phyloP scores from a whole-genome alignment of 169 alveolate genomes.

The Fabrea salina region DNA sequence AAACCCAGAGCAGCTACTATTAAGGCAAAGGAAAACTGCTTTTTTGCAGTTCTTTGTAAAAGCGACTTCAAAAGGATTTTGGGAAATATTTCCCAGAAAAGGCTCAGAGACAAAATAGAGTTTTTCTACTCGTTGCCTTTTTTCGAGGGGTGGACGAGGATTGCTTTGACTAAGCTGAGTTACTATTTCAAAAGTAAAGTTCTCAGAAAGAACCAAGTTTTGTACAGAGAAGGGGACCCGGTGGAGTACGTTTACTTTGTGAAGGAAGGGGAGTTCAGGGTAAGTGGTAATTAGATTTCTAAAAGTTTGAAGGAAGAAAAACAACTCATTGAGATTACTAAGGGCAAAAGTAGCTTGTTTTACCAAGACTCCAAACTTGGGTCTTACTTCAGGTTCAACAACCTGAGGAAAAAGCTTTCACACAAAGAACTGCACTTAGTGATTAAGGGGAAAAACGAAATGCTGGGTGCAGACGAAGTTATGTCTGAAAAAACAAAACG shows the following conservation, averaged over 20 bases:
- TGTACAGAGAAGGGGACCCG: constrained; percentile 43
- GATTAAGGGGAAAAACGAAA: not conserved
- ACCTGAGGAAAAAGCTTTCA: not conserved
- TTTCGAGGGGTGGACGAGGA: constrained; percentile 46
- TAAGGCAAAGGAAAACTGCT: not conserved
- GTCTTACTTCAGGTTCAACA: not conserved
- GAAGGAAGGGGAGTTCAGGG: constrained; percentile 1
- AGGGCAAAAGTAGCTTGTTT: not conserved
- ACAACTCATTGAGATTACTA: not conserved
- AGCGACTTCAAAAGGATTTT: constrained; percentile 34
- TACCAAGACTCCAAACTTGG: not conserved
- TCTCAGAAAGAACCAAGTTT: constrained; percentile 32
- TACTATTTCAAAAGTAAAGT: constrained; percentile 29
- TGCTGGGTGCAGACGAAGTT: constrained; percentile 20
- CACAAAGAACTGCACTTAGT: not conserved
- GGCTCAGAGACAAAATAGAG: constrained; percentile 28
- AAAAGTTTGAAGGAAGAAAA: not conserved
- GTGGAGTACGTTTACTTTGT: constrained; percentile 37
- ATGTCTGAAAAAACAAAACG: not conserved
- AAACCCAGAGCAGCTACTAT: constrained; percentile 30
- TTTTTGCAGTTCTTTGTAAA: constrained; percentile 33
- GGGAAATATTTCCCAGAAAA: constrained; percentile 34
- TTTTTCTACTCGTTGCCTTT: constrained; percentile 40
- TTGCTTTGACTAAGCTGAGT: constrained; percentile 35
- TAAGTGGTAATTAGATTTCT: not conserved